These are phyloP conservation scores for Hygrophorus russula DNA, from an alignment of 768 basidiomycete genomes.

Conservation along the genomic window DNA sequence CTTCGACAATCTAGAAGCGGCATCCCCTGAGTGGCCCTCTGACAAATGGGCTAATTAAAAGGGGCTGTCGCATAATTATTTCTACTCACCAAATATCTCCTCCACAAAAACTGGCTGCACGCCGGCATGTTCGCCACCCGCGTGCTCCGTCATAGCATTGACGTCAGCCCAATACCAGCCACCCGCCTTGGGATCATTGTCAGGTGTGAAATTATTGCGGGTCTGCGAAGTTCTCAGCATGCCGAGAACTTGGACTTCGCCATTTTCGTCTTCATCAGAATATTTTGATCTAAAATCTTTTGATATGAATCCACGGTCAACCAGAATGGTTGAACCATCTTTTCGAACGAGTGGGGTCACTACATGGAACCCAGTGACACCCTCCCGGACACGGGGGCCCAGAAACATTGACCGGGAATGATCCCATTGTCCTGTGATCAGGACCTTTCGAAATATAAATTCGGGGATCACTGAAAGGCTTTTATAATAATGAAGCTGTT, in stretches of 20 bases:
- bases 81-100: slow-evolving; percentile 71
- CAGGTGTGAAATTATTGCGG: slow-evolving; percentile 77
- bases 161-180: slow-evolving; percentile 94
- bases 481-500: too few species aligned
- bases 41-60: slow-evolving; percentile 4
- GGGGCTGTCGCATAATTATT: not conserved
- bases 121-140: slow-evolving; percentile 57
- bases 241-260: slow-evolving; percentile 66
- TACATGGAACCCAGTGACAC: slow-evolving; percentile 79
- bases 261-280: slow-evolving; percentile 26
- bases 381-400: slow-evolving; percentile 80
- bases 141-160: slow-evolving; percentile 63
- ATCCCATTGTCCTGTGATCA: slow-evolving; percentile 69
- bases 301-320: slow-evolving; percentile 89
- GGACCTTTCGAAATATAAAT: slow-evolving; percentile 81
- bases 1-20: slow-evolving; percentile 39
- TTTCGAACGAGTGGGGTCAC: slow-evolving; percentile 77
- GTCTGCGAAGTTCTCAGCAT: slow-evolving; percentile 75
- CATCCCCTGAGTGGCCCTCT: slow-evolving; percentile 85
- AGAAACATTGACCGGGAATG: slow-evolving; percentile 69
- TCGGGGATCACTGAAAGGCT: slow-evolving; percentile 72
- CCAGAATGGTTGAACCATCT: slow-evolving; percentile 75
- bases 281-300: slow-evolving; percentile 26
- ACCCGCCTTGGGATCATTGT: slow-evolving; percentile 68
- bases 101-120: slow-evolving; percentile 90